Evolutionary conservation across 768 basidiomycete genomes (phyloP).

Genomic region (Tulasnella sp.): DNA sequence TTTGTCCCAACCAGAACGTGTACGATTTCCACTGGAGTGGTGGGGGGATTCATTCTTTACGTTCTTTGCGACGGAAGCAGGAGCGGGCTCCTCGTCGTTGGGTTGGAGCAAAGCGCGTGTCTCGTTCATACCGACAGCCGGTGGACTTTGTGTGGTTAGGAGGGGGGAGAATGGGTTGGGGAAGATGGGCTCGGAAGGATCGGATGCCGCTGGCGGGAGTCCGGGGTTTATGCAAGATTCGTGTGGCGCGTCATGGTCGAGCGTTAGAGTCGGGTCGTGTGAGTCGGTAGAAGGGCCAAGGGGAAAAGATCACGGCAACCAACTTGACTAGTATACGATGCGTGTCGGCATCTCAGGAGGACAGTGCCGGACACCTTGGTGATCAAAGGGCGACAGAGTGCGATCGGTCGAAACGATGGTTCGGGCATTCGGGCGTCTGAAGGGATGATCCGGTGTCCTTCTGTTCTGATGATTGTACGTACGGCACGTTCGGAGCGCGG

Average conservation of each 20-base stretch:
- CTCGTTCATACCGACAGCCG: not conserved
- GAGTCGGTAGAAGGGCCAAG: not conserved
- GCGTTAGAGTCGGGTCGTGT: conserved; percentile 19
- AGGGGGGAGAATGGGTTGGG: not conserved
- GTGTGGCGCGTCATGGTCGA: conserved; percentile 1
- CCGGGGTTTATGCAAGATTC: conserved; percentile 9
- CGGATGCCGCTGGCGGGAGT: conserved; percentile 4
- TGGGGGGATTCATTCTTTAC: not conserved
- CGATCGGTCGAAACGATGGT: not conserved
- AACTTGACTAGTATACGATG: not conserved
- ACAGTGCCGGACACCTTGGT: not conserved
- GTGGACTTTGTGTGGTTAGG: conserved; percentile 2
- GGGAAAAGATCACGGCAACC: not conserved
- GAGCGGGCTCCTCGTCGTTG: conserved; percentile 4
- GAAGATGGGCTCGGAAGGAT: not conserved
- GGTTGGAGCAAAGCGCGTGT: conserved; percentile 8
- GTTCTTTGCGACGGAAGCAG: not conserved
- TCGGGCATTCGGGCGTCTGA: conserved; percentile 15
- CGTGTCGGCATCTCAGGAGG: not conserved
- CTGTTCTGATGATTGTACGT: not conserved
- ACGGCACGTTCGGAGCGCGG: conserved; percentile 12
- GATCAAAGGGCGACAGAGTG: not conserved
- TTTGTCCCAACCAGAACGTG: conserved; percentile 2
- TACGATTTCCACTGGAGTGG: not conserved
- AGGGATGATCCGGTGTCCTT: conserved; percentile 13